Base-by-base conservation (phyloP, 2,329 filamentous ascomycete genomes). In the Arthrobotrys entomopaga region DNA sequence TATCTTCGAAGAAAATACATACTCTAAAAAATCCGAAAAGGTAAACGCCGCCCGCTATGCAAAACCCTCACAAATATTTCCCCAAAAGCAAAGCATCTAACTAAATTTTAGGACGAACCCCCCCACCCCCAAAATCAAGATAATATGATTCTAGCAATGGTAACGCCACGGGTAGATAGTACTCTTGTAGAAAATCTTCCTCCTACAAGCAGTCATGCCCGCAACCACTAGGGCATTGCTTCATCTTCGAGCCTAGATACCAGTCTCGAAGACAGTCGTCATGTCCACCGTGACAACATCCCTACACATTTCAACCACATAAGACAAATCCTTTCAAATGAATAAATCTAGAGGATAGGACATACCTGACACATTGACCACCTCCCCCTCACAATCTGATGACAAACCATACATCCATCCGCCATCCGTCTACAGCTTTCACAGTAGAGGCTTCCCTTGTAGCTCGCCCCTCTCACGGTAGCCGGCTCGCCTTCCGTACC, bases 291-390 rank as follows among this genome's bases (percentile, higher is more conserved):
- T 78, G 77, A 49, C 34, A 77, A 48, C 76, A 77, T 38, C 75
- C 76, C 76, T 77, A 64, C 24, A n/a, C 40, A 4, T 16, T 26
- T 11, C 10, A 16, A 16, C 15, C 11, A 22, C 16, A 10, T 29
- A 57, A n/a, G 38, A 10, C 1, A 19, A 40, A 16, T 38, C 2
- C n/a, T 54, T 19, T 16, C 8, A 19, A 13, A 2, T 15, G 29
- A 6, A 20, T 20, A 29, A n/a, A 16, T 5, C 16, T 20, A 3
- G 10, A 34, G 1, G 29, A 34, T 5, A 1, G 10, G 3, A 61
- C 64, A 57, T 38, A 77, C 69, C 66, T 77, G 77, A 34, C 77
- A 78, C 77, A 78, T 77, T 24, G 75, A 76, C 77, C 77, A 78
- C 38, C 76, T 74, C 20, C 76, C 75, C 48, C 76, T 76, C 43